Conservation (phyloP, 2,329 filamentous ascomycete genomes). For the Keithomyces neogunnii region DNA sequence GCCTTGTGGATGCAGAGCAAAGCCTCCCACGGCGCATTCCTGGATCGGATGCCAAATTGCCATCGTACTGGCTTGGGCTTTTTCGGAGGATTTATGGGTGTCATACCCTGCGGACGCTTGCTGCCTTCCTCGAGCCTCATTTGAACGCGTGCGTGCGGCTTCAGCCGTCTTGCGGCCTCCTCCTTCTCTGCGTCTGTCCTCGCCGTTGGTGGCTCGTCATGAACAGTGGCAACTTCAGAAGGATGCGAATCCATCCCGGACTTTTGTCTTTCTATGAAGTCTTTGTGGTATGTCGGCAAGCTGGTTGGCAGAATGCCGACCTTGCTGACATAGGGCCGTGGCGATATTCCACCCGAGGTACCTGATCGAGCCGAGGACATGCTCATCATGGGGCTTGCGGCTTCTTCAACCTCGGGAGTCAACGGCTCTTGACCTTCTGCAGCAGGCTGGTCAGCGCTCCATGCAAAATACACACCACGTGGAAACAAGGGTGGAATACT, state of each 20-base stretch:
- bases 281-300: conserved; percentile 81
- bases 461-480: conserved; percentile 11
- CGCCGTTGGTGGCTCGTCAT: conserved; percentile 39
- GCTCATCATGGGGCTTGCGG: conserved; percentile 42
- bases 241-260: conserved; percentile 38
- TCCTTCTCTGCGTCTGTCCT: conserved; percentile 68
- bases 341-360: conserved; percentile 37
- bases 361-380: conserved; percentile 47
- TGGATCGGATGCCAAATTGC: conserved; percentile 95
- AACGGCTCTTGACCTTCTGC: conserved; percentile 26
- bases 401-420: conserved; percentile 27
- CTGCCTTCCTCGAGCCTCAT: conserved; percentile 57
- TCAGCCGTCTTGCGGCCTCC: conserved; percentile 70
- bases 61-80: conserved; percentile 79
- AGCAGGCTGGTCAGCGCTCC: conserved; percentile 18
- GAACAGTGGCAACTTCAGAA: conserved; percentile 32
- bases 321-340: conserved; percentile 64
- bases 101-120: conserved; percentile 53
- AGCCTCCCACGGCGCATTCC: conserved; percentile 89
- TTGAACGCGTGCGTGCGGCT: conserved; percentile 72
- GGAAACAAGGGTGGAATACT: conserved; percentile 30
- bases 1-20: conserved; percentile 94
- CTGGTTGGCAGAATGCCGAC: conserved; percentile 89
- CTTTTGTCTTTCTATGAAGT: conserved; percentile 71
- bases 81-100: conserved; percentile 54